Percentiles rank a stretch among this genome's conserved stretches.
Evolutionary conservation across 1,284 basidiomycete species (phyloP).

Genomic region (Hortiboletus rubellus): DNA sequence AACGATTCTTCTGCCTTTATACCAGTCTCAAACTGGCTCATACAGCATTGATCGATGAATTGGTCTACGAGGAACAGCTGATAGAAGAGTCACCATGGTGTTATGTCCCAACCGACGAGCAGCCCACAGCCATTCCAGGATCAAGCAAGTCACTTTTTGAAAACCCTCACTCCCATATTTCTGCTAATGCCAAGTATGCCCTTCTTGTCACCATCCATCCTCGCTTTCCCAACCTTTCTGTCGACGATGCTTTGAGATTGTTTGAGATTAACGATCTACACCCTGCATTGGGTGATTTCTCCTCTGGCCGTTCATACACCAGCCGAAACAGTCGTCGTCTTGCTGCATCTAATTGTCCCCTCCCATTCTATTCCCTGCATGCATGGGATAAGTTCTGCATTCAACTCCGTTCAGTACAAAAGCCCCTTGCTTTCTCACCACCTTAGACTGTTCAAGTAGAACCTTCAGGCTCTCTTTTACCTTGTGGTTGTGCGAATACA

Average conservation of each 20-base stretch:
- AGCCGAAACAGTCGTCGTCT: background rate
- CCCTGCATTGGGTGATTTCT: conserved; percentile 6
- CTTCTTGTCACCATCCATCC: background rate
- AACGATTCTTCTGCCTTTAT: background rate
- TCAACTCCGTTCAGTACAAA: background rate
- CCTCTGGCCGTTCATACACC: conserved; percentile 1
- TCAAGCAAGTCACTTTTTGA: conserved; percentile 1
- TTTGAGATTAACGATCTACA: background rate
- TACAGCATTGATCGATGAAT: background rate
- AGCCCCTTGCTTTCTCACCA: background rate
- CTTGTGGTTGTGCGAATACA: background rate
- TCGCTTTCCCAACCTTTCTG: background rate
- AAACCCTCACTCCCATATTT: background rate
- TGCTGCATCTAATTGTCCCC: background rate
- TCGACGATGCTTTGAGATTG: background rate
- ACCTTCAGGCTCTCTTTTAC: background rate
- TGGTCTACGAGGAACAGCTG: background rate
- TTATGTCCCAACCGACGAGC: background rate
- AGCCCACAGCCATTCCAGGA: background rate
- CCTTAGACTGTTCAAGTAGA: background rate
- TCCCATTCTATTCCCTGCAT: background rate
- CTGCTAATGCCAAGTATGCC: background rate
- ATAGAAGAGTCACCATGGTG: background rate
- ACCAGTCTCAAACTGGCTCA: background rate
- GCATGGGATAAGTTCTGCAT: background rate